Evolutionary conservation across 257 asterid species (phyloP).

Genomic region (Capsicum pubescens): DNA sequence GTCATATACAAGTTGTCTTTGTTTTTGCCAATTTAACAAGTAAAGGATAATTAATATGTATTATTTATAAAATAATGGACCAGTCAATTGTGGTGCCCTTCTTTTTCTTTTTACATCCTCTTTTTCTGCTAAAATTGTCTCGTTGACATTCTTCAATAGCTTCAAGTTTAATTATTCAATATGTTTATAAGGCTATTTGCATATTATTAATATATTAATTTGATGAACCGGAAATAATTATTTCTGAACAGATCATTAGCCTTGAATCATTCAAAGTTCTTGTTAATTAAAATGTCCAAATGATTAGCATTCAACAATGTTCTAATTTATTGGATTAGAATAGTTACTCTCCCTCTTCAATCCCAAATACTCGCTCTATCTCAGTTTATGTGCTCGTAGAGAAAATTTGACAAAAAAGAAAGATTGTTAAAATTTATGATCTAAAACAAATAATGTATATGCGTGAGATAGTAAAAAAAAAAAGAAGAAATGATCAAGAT

Average conservation of each 20-base stretch:
- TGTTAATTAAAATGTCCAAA: neutral
- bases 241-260: slow-evolving; percentile 27
- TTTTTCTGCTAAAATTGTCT: slow-evolving; percentile 20
- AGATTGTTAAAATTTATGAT: neutral
- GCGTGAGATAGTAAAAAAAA: too few species aligned
- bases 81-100: slow-evolving; percentile 6
- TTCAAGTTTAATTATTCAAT: neutral
- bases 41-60: neutral
- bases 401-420: neutral
- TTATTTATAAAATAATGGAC: neutral
- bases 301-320: slow-evolving; percentile 26
- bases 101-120: neutral
- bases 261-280: slow-evolving; percentile 11
- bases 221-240: neutral
- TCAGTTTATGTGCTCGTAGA: neutral
- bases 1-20: neutral
- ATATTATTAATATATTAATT: neutral
- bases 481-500: too few species aligned
- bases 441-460: neutral
- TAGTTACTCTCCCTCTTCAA: neutral
- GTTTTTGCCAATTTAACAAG: slow-evolving; percentile 3
- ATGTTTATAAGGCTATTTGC: neutral
- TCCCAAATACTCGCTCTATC: neutral
- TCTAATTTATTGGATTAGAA: neutral
- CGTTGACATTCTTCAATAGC: neutral